phyloP scores from a whole-genome alignment of 306 rosid genomes.

The Ziziphus jujuba region DNA sequence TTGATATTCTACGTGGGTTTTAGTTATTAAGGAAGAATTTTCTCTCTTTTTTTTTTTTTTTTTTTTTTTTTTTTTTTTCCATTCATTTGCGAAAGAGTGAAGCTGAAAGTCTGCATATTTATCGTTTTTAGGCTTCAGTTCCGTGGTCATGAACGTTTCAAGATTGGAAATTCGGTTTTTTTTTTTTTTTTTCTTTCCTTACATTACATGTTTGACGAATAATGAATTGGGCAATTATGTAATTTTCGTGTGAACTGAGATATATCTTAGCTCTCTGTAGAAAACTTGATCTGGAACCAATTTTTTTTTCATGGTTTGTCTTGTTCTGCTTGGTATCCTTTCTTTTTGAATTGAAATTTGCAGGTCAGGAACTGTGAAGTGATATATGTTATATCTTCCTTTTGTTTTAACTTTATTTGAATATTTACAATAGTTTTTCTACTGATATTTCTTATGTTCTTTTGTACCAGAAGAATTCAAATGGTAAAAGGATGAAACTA shows the following conservation, averaged over 20 bases:
- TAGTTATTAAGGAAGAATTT: background rate
- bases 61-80: background rate
- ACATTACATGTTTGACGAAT: too few relatives aligned
- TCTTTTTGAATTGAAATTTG: background rate
- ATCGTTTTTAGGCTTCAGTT: background rate
- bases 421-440: background rate
- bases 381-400: background rate
- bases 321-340: background rate
- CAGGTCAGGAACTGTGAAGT: background rate
- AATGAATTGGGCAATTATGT: background rate
- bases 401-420: background rate
- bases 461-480: slow-evolving; percentile 44
- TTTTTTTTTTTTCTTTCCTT: background rate
- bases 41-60: background rate
- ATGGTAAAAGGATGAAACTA: slow-evolving; percentile 53
- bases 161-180: slow-evolving; percentile 1
- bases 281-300: background rate
- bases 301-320: background rate
- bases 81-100: background rate
- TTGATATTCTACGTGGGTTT: background rate
- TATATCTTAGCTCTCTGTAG: background rate
- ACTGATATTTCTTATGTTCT: background rate
- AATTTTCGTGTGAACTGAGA: background rate
- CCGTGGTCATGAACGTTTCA: background rate
- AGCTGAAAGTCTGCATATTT: background rate